A percentile compares a stretch with the other conserved stretches of the same genome.
phyloP scores from a whole-genome alignment of 805 yeast species.

The Suhomyces sp. region DNA sequence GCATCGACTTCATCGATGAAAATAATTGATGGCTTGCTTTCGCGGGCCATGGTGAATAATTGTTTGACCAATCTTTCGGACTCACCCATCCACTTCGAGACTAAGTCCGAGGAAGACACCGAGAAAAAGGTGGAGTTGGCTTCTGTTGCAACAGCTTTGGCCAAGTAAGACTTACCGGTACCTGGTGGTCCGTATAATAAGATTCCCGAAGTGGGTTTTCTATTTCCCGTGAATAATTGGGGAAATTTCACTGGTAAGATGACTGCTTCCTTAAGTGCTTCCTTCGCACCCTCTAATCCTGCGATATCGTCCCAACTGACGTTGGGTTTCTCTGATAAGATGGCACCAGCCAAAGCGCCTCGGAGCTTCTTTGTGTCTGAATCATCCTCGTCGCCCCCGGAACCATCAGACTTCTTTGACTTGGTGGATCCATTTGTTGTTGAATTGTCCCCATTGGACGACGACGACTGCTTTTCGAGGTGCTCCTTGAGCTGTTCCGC shows the following conservation, averaged over 20 bases:
- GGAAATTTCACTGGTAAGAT: constrained; percentile 96
- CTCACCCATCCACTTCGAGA: constrained; percentile 99
- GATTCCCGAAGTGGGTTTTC: constrained; percentile 91
- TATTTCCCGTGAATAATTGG: constrained; percentile 88
- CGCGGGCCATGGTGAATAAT: constrained; percentile 93
- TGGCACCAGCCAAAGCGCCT: constrained; percentile 90
- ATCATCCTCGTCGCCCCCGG: constrained; percentile 64
- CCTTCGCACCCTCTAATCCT: constrained; percentile 92
- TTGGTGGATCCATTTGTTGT: constrained; percentile 59
- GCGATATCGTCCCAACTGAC: constrained; percentile 95
- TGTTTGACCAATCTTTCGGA: constrained; percentile 95
- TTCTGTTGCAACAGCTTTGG: constrained; percentile 98
- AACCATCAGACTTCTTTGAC: constrained; percentile 49
- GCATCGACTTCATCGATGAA: constrained; percentile 99
- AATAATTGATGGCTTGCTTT: constrained; percentile 90
- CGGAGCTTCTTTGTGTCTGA: constrained; percentile 85
- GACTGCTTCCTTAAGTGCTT: constrained; percentile 95
- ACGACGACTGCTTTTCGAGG: constrained; percentile 60
- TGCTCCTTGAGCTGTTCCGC: constrained; percentile 94
- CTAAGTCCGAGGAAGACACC: constrained; percentile 93
- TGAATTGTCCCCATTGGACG: constrained; percentile 43
- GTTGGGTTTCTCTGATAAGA: constrained; percentile 87
- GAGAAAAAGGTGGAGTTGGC: constrained; percentile 96
- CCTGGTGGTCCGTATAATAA: constrained; percentile 82
- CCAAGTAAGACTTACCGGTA: constrained; percentile 94